Evolutionary conservation across 345 rosid species (phyloP), one percentile per base, ranked within the genome.

Genomic region (Camelina laxa): DNA sequence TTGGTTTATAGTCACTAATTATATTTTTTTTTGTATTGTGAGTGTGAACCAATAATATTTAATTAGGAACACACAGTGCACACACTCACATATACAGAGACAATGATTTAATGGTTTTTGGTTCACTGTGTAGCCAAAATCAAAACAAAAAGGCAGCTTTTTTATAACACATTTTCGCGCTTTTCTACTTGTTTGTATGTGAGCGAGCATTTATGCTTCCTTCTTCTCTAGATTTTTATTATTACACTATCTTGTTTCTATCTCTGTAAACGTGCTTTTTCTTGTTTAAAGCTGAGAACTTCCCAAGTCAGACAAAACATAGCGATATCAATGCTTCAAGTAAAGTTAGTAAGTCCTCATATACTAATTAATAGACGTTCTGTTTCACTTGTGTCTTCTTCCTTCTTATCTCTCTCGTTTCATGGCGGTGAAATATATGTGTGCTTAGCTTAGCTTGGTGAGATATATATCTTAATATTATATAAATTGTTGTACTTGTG

Each of bases 171-270:
- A 60, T 15, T 61, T 60, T 60, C 38, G 69, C 55, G 19, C 53
- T 69, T 68, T 69, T 69, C 75, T 54, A 16, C 58, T 69, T 76
- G 79, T 76, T 76, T 53, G 50, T 76, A 75, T 63, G 44, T 69
- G 67, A 55, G 30, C 17, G 13, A 61, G 75, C 70, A 76, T 69
- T 20, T 20, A 53, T 62, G 75, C 75, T 76, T 27, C 57, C 21
- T 21, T 59, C 45, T 27, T 58, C 72, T 74, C 49, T 68, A 35
- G 12, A 69, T 68, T 61, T 75, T 68, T 4, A 9, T 45, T 31
- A 6, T 38, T 2, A 31, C 69, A 61, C 17, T 61, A 75, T 68
- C 79, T 75, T 53, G 69, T 61, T 69, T 21, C 64, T 64, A 39
- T 61, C 68, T 56, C 60, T 36, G 16, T 19, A 44, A 60, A 39